Evolutionary conservation across 1,139 yeast genomes (phyloP), one percentile per base, ranked within the genome.

Genomic region (Candida dubliniensis): DNA sequence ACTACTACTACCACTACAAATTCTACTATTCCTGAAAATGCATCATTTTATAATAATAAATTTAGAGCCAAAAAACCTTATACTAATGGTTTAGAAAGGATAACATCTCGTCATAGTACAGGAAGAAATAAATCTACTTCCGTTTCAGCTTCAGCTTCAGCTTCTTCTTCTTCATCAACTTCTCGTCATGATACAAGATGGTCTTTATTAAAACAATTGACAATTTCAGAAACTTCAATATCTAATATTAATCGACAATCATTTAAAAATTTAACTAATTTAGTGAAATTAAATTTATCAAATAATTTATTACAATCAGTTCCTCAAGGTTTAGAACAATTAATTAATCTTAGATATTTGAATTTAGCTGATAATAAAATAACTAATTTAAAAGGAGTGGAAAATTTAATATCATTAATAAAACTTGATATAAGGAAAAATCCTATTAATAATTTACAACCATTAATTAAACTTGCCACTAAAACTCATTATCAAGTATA

Each of bases 241-340:
- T 60, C 73, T 0, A 56, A 64, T 7, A 68, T 83, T 15, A 72
- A 77, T 13, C 57, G 69, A 8, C 67, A 66, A 47, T 63, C 76
- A 13, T 79, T 82, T 56, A 71, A 70, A 46, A 79, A 81, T 2
- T 63, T 83, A 30, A 54, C 60, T 12, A 75, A 76, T 45, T 62
- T 82, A 24, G 78, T 80, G 11, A 79, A 82, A 42, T 67, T 82
- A 42, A 84, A 82, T 54, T 61, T 82, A 35, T 80, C 87, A 1
- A 71, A 74, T 45, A 82, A 82, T 54, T 59, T 72, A 33, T 61
- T 82, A 30, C 74, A 73, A 31, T 61, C 63, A 8, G 53, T 82
- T 12, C 87, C 88, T 0, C 67, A 64, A 12, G 81, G 86, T 2
- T 64, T 82, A 39, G 69, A 74, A 18, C 74, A 76, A 42, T 66